phyloP scores from a whole-genome alignment of 306 rosid species.

The Canavalia ensiformis region DNA sequence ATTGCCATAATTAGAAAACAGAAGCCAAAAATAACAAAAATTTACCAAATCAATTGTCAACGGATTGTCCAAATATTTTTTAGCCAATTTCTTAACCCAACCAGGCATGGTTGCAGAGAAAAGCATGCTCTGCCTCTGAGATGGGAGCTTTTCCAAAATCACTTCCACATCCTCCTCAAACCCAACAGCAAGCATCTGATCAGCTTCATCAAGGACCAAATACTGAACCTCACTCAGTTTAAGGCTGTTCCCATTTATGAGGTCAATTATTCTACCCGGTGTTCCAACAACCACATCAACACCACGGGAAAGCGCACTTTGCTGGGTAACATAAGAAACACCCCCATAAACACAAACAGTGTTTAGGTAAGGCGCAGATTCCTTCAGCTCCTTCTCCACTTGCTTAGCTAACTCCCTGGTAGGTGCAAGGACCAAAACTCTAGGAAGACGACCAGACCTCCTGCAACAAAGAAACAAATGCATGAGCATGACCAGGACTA shows the following conservation, averaged over 20 bases:
- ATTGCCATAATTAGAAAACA: background rate
- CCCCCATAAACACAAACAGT: constrained; percentile 98
- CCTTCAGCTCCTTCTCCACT: constrained; percentile 97
- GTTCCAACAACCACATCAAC: constrained; percentile 99
- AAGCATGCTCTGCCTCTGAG: constrained; percentile 91
- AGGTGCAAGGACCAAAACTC: constrained; percentile 90
- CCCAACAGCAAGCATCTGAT: constrained; percentile 99
- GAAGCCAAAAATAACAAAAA: constrained; percentile 30
- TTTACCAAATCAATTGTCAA: constrained; percentile 95
- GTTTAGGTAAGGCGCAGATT: constrained; percentile 89
- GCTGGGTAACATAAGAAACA: constrained; percentile 85
- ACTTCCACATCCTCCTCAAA: constrained; percentile 98
- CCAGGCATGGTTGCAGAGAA: constrained; percentile 96
- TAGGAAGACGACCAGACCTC: constrained; percentile 82
- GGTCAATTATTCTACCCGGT: constrained; percentile 94
- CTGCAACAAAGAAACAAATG: constrained; percentile 54
- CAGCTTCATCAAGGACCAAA: constrained; percentile 98
- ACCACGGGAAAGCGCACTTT: constrained; percentile 90
- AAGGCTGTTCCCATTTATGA: constrained; percentile 86
- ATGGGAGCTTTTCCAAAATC: constrained; percentile 81
- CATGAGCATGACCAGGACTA: background rate
- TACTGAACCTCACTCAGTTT: constrained; percentile 79
- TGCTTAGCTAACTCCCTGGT: constrained; percentile 97
- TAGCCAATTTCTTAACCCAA: constrained; percentile 93
- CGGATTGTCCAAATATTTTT: constrained; percentile 86